A percentile compares a stretch with the other conserved stretches of the same genome.
Conservation (phyloP, 73 alveolate species). For the Tetrahymena borealis region DNA sequence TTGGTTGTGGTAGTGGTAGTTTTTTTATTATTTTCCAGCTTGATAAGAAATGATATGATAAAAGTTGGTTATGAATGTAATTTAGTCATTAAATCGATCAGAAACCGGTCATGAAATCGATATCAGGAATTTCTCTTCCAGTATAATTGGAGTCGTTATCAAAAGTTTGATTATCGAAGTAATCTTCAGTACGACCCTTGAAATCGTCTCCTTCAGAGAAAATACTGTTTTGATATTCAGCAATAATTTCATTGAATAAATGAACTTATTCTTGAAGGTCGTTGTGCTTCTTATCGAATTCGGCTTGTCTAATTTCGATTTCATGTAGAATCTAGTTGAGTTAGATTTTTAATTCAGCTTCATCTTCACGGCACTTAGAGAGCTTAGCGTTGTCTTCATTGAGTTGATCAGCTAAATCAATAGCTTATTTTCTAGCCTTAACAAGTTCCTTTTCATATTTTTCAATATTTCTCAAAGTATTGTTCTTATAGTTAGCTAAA, state of each 20-base stretch:
- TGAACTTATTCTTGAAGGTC: not conserved
- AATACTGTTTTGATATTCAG: not conserved
- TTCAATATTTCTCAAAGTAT: not conserved
- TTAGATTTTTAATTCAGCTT: not conserved
- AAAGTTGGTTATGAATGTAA: not conserved
- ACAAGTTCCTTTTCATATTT: not conserved
- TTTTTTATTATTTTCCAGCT: not conserved
- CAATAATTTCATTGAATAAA: not conserved
- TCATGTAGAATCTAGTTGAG: not conserved
- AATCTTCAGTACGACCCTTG: not conserved
- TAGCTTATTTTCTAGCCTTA: not conserved
- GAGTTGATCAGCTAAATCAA: not conserved
- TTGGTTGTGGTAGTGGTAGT: not conserved
- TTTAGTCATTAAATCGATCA: not conserved
- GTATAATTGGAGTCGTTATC: not conserved
- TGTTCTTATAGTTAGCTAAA: not conserved
- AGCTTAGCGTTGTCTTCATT: not conserved
- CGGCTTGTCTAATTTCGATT: not conserved
- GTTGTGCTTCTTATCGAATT: not conserved
- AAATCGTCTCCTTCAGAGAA: not conserved
- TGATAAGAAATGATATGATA: not conserved
- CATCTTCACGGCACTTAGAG: not conserved
- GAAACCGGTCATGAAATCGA: not conserved
- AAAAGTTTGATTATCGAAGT: not conserved
- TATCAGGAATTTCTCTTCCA: not conserved